Base-by-base conservation (phyloP, 2,329 filamentous ascomycete species). In the Huntiella bhutanensis region DNA sequence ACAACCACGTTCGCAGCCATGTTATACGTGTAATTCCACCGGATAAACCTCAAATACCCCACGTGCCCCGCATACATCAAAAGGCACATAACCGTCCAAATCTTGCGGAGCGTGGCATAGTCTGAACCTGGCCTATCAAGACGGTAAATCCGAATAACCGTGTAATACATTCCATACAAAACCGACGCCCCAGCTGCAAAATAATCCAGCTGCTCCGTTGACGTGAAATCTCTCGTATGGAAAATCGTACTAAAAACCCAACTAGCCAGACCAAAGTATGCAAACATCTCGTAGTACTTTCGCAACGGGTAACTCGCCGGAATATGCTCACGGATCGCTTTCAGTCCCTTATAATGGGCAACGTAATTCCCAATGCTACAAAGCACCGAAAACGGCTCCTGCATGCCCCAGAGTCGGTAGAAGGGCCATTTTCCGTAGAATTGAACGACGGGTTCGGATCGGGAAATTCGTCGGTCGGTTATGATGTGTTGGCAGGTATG, bases 391-490 rank as follows among this genome's bases (percentile, higher is more conserved):
- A 87, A 85, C 49, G 88, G 86, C 65, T 98, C 91, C 65, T 98
- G 91, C 67, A 94, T 81, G 60, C 91, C 91, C 46, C 92, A 64
- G 57, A 95, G 72, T 53, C 91, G 82, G 61, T 79, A 70, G 65
- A 98, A 98, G 35, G 91, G 91, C 91, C 91, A 98, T 72, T 98
- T 98, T 32, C 91, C 91, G 66, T 98, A 86, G 68, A 87, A 98
- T 64, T 98, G 91, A 48, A 88, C 79, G 43, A 95, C 63, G 8
- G 77, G 72, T 28, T 75, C 73, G 50, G 75, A 71, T 52, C 72
- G 67, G 19, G 73, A 66, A 53, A 86, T 64, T 52, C 88, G 84
- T 49, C 65, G 64, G 54, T 74, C 64, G 48, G 91, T 96, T 50
- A 92, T 71, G 60, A 94, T 80, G 69, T 93, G 88, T 62, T 98